phyloP scores from a whole-genome alignment of 1,139 yeast species.

The Wickerhamomyces sp. region DNA sequence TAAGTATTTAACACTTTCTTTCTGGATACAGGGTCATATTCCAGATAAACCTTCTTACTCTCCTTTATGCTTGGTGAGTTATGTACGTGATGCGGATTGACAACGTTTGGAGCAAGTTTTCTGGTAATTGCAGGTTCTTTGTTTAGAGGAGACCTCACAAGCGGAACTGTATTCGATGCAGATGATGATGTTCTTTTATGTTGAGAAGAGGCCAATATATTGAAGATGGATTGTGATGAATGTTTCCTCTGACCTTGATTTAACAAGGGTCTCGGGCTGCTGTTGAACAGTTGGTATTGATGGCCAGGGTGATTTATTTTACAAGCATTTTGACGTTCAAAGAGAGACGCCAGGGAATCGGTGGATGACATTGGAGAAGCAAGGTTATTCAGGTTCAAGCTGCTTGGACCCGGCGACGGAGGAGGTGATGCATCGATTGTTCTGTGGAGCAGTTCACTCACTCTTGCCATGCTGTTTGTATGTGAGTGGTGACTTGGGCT shows the following conservation, averaged over 20 bases:
- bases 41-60: conserved; percentile 74
- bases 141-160: conserved; percentile 14
- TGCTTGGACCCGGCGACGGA: conserved; percentile 9
- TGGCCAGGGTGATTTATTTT: conserved; percentile 38
- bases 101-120: conserved; percentile 15
- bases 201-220: conserved; percentile 3
- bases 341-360: conserved; percentile 33
- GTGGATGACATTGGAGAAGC: conserved; percentile 31
- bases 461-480: conserved; percentile 13
- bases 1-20: conserved; percentile 85
- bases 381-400: conserved; percentile 4
- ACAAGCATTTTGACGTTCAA: conserved; percentile 33
- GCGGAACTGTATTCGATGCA: conserved; percentile 6
- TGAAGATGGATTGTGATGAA: conserved; percentile 16
- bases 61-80: conserved; percentile 59
- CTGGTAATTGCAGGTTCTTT: conserved; percentile 8
- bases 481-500: neutral
- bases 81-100: conserved; percentile 23
- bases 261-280: neutral
- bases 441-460: conserved; percentile 16
- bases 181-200: neutral
- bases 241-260: conserved; percentile 9
- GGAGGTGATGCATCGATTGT: conserved; percentile 14
- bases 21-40: conserved; percentile 84
- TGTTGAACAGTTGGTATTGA: conserved; percentile 28